Percentiles rank a stretch among this genome's conserved stretches.
Conservation (phyloP, 1,139 yeast species). For the Magnusiomyces tetraspermus region DNA sequence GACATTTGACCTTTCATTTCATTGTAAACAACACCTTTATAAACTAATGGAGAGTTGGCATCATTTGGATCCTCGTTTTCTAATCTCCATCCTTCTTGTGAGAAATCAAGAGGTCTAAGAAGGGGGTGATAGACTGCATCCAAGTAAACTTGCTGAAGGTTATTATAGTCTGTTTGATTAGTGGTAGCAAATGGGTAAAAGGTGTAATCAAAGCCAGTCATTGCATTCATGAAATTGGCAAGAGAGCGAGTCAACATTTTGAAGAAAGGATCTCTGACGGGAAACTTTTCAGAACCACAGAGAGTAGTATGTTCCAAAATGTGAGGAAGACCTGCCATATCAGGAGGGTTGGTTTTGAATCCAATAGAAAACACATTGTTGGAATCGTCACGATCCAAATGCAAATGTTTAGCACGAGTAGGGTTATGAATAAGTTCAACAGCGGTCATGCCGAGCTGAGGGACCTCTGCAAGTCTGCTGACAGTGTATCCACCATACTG, state of each 20-base stretch:
- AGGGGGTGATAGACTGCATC: slow-evolving; percentile 83
- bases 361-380: slow-evolving; percentile 80
- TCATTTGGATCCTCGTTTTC: slow-evolving; percentile 61
- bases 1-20: slow-evolving; percentile 98
- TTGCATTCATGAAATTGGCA: slow-evolving; percentile 95
- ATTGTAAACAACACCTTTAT: slow-evolving; percentile 94
- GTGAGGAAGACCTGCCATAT: slow-evolving; percentile 91
- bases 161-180: slow-evolving; percentile 67
- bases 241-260: slow-evolving; percentile 85
- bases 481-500: slow-evolving; percentile 56
- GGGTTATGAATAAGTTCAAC: slow-evolving; percentile 55
- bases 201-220: slow-evolving; percentile 96
- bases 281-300: slow-evolving; percentile 85
- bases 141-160: slow-evolving; percentile 78
- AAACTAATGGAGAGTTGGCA: slow-evolving; percentile 48
- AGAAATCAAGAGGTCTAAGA: slow-evolving; percentile 68
- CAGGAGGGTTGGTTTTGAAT: slow-evolving; percentile 90
- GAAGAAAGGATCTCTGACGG: slow-evolving; percentile 95
- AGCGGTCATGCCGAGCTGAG: slow-evolving; percentile 76
- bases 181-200: slow-evolving; percentile 96
- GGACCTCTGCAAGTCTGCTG: slow-evolving; percentile 55
- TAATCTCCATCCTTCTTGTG: slow-evolving; percentile 97
- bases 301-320: slow-evolving; percentile 90
- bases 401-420: slow-evolving; percentile 76
- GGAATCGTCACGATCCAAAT: slow-evolving; percentile 66